Percentiles rank a stretch among this genome's conserved stretches.
These are phyloP conservation scores for Deakozyma indianensis DNA, from an alignment of 805 yeast species.

Conservation along the genomic window DNA sequence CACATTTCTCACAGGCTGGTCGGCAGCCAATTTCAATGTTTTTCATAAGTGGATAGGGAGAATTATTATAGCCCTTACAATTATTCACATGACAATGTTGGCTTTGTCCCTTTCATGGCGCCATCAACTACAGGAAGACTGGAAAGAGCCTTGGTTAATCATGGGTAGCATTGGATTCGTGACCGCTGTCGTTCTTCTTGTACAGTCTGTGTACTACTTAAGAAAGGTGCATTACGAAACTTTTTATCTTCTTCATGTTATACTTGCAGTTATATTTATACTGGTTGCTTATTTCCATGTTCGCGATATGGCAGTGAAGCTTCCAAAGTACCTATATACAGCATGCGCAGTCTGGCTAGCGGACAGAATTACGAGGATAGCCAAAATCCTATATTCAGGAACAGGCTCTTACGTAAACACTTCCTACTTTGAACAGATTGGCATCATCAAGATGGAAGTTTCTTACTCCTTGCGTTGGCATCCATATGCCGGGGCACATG, in stretches of 20 bases:
- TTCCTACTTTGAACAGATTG: neutral
- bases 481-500: neutral
- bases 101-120: neutral
- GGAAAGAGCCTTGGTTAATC: neutral
- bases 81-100: constrained; percentile 34
- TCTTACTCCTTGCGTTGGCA: neutral
- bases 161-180: neutral
- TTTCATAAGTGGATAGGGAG: constrained; percentile 54
- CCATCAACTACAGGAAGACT: neutral
- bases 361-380: constrained; percentile 31
- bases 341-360: constrained; percentile 54
- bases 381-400: neutral
- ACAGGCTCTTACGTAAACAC: neutral
- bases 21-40: constrained; percentile 37
- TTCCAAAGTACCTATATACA: constrained; percentile 33
- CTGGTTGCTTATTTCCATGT: constrained; percentile 48
- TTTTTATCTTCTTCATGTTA: constrained; percentile 42
- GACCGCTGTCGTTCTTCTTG: constrained; percentile 17
- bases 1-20: constrained; percentile 39
- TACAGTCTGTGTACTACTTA: constrained; percentile 36
- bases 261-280: constrained; percentile 38
- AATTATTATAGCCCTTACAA: constrained; percentile 29
- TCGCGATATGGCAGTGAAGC: constrained; percentile 27
- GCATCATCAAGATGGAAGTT: neutral
- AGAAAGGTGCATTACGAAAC: constrained; percentile 45